These are phyloP conservation scores for Grifola frondosa DNA, from an alignment of 1,284 basidiomycete genomes.

Conservation along the genomic window DNA sequence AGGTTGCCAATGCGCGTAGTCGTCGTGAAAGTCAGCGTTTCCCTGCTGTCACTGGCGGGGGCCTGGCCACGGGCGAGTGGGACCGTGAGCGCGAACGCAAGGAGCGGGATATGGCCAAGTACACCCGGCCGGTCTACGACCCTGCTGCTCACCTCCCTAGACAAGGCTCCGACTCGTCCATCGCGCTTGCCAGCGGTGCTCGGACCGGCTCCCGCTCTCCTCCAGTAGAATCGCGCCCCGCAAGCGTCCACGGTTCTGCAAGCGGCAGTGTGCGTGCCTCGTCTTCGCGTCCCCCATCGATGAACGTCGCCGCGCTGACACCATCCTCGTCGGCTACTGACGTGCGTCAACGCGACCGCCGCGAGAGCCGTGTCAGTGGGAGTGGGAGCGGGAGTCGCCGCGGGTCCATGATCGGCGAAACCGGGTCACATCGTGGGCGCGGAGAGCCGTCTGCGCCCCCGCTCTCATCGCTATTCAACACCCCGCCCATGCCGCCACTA, in stretches of 20 bases:
- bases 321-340: constrained; percentile 56
- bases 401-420: constrained; percentile 43
- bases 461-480: constrained; percentile 19
- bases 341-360: constrained; percentile 39
- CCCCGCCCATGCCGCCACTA: constrained; percentile 32
- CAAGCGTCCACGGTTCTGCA: constrained; percentile 38
- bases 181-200: constrained; percentile 5
- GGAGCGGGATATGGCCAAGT: constrained; percentile 16
- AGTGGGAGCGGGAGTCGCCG: constrained; percentile 38
- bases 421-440: constrained; percentile 19
- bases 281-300: constrained; percentile 52
- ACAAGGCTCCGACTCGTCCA: constrained; percentile 11
- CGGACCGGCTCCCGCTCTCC: constrained; percentile 31
- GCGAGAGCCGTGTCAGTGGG: too few species aligned
- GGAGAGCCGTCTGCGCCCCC: constrained; percentile 16
- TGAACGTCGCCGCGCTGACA: constrained; percentile 34
- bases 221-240: constrained; percentile 50
- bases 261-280: constrained; percentile 21
- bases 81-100: constrained; percentile 21
- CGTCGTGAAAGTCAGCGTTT: constrained; percentile 55
- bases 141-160: constrained; percentile 8
- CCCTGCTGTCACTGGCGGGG: constrained; percentile 21
- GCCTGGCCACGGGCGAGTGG: constrained; percentile 20
- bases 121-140: constrained; percentile 25
- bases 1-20: constrained; percentile 57